Base-by-base conservation (phyloP, 768 basidiomycete species). In the Rhodotorula graminis region DNA sequence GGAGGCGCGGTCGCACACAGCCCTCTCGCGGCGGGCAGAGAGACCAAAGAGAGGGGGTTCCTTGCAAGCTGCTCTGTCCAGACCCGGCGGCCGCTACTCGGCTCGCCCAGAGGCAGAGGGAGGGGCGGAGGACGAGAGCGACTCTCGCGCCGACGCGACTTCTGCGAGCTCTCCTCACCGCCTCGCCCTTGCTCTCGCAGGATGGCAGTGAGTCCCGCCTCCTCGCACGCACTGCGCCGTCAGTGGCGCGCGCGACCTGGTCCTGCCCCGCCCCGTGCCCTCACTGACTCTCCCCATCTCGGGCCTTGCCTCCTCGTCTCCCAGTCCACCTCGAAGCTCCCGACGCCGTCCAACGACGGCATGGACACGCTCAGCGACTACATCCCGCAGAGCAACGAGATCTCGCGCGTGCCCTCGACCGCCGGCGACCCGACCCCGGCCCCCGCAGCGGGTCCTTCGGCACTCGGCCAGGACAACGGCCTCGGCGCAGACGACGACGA, bases 301-400 rank as follows among this genome's bases (percentile, higher is more conserved):
- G 19, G 16, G 14, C 33, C 29, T 31, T 15, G 21, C 21, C 33
- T 16, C 18, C 46, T 11, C 60, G 21, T n/a, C 25, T 11, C n/a
- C 15, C 61, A 62, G 61, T 62, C 61, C 31, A 62, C 61, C 21
- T 37, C 44, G 2, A 46, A 61, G 60, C 44, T 50, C 47, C 49
- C 61, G 47, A 62, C 61, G 19, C 61, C 61, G 15, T 31, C 47
- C 23, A 9, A 25, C 19, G 61, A 62, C 46, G 47, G 47, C 47
- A 18, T 18, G 25, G 93, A 94, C 80, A 88, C 92, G 62, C 85
- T 96, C 72, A 91, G 90, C 78, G 93, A 95, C 80, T 87, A 94
- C 69, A 88, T 95, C 15, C 93, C 93, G 4, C 78, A 78, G 31
- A 90, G 89, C 80, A 91, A 92, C 80, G 92, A 94, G 74, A 88